Conservation (phyloP, 1,284 basidiomycete species). For the Ceratobasidium sp. region DNA sequence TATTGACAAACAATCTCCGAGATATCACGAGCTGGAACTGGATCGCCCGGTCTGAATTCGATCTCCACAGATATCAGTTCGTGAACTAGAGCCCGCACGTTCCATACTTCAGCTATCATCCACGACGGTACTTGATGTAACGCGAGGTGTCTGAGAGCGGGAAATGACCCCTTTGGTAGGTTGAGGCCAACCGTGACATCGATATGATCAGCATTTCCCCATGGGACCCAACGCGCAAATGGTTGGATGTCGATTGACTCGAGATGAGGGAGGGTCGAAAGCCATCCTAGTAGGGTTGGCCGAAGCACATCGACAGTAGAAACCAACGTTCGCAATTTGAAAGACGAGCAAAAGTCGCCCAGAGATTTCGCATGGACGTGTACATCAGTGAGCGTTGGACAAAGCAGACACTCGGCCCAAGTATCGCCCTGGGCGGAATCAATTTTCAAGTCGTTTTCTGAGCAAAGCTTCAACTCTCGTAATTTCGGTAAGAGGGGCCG, state of each 20-base stretch:
- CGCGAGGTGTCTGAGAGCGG: neutral
- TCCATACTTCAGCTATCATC: neutral
- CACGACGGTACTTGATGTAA: neutral
- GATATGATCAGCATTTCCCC: neutral
- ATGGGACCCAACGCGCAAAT: neutral
- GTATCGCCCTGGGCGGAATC: neutral
- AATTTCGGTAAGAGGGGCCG: neutral
- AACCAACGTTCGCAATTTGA: neutral
- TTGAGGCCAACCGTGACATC: neutral
- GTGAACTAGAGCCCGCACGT: neutral
- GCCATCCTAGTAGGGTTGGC: neutral
- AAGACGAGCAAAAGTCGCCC: neutral
- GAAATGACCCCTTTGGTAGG: neutral
- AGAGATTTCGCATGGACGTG: neutral
- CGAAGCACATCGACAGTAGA: neutral
- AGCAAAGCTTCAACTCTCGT: neutral
- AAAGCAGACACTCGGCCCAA: neutral
- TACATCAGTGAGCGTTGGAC: neutral
- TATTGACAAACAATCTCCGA: neutral
- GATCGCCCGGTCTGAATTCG: neutral
- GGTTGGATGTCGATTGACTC: constrained; percentile 8
- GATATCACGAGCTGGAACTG: neutral
- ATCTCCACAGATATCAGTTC: neutral
- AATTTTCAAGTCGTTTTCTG: neutral
- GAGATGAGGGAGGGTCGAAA: neutral